Conservation (phyloP, 257 asterid genomes). For the Nicotiana tomentosiformis region DNA sequence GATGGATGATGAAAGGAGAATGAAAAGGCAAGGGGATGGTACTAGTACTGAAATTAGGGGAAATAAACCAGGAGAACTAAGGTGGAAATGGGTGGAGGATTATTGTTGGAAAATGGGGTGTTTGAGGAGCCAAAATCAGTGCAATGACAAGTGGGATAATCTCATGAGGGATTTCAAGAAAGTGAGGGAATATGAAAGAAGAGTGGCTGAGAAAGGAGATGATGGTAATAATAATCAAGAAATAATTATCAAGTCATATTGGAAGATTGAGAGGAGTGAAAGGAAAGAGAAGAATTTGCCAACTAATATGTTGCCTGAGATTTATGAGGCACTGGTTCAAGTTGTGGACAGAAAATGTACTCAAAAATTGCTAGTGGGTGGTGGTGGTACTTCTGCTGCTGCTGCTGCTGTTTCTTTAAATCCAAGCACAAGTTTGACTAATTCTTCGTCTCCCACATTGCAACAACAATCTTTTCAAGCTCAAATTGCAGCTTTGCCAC, state of each 20-base stretch:
- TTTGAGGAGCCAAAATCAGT: conserved; percentile 84
- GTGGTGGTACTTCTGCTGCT: background rate
- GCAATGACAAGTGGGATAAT: conserved; percentile 96
- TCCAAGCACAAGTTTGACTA: conserved; percentile 6
- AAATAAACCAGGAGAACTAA: conserved; percentile 64
- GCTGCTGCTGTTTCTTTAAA: background rate
- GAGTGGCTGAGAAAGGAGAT: conserved; percentile 10
- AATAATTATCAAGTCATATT: conserved; percentile 36
- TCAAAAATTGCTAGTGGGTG: conserved; percentile 15
- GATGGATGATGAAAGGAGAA: conserved; percentile 81
- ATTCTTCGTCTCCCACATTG: conserved; percentile 26
- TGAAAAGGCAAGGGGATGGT: conserved; percentile 48
- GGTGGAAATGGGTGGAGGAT: conserved; percentile 98
- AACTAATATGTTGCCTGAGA: conserved; percentile 69
- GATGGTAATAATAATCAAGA: background rate
- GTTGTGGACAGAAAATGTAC: conserved; percentile 54
- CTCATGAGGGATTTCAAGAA: conserved; percentile 93
- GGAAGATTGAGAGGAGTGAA: conserved; percentile 74
- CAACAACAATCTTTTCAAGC: conserved; percentile 28
- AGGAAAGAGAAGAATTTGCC: conserved; percentile 75
- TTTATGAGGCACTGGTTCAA: conserved; percentile 61
- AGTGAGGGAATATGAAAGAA: conserved; percentile 63
- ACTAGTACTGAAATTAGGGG: conserved; percentile 24
- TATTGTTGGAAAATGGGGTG: conserved; percentile 80
- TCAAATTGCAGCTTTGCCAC: conserved; percentile 20